These are phyloP conservation scores for Micractinium sp. DNA, from an alignment of 139 green algal genomes.

Conservation along the genomic window DNA sequence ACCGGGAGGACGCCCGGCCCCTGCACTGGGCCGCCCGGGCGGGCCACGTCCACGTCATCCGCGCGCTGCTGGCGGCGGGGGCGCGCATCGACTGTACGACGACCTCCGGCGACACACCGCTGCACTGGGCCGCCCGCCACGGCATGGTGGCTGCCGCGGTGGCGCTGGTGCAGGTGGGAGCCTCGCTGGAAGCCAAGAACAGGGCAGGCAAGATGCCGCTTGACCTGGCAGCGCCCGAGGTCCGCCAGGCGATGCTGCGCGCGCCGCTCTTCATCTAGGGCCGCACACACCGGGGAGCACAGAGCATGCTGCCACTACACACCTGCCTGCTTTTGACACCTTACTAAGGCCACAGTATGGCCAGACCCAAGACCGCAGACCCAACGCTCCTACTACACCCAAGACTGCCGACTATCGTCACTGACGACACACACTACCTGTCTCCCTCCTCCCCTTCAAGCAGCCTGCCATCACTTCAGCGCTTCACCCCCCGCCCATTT, in stretches of 20 bases:
- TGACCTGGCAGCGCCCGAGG: neutral
- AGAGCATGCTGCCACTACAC: too few species aligned
- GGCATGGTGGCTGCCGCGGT: slow-evolving; percentile 1
- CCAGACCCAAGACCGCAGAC: too few species aligned
- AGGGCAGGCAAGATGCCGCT: neutral
- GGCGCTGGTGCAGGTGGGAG: neutral
- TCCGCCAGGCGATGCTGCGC: neutral
- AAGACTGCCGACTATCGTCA: too few species aligned
- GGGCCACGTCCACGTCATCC: neutral
- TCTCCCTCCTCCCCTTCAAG: too few species aligned
- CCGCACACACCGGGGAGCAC: too few species aligned
- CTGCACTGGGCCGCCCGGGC: neutral
- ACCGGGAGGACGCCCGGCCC: neutral
- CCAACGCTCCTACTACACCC: too few species aligned
- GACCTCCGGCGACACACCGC: neutral
- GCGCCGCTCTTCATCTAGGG: neutral
- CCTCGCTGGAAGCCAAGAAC: neutral
- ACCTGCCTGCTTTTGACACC: too few species aligned
- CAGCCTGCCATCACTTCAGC: too few species aligned
- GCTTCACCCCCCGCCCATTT: too few species aligned
- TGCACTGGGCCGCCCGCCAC: neutral
- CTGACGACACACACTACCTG: too few species aligned
- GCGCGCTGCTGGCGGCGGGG: neutral
- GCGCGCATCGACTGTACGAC: neutral
- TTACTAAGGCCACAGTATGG: too few species aligned